Evolutionary conservation across 495 filamentous ascomycete species (phyloP), one percentile per base, ranked within the genome.

Genomic region (Acidiella bohemica): DNA sequence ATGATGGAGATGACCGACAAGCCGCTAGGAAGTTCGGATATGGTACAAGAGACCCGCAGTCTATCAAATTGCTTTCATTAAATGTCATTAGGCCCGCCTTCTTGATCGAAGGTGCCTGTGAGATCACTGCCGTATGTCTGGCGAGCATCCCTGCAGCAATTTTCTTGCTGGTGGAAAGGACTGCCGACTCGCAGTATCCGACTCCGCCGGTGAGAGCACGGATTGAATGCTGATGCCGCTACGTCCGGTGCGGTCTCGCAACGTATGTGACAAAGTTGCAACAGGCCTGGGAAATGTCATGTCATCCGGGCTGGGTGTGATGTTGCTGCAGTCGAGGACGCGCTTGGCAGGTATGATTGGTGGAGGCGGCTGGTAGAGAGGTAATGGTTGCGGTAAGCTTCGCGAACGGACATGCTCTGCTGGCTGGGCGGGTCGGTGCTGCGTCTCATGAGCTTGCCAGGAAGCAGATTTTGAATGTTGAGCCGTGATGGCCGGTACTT

Each of bases 341-440:
- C 26, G 32, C 22, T 23, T 24, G 2, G 34, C 8, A 16, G 11
- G 13, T 8, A 18, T 22, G 19, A 46, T 33, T 6, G 48, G 48
- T 4, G 48, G 48, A n/a, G 48, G 48, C 4, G 48, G 48, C 17
- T 43, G 43, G 26, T 47, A 51, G 5, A 51, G 43, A 12, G 48
- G 48, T 11, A 51, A 29, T 13, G 25, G 48, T 23, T 51, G 48
- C 9, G 48, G 43, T 5, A 51, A 23, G 35, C 48, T 51, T 7
- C 29, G 44, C 9, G 43, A 42, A 17, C 48, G 42, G 5, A 32
- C 33, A 28, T 51, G 48, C 4, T 51, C 48, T 14, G 13, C 17
- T n/a, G 31, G 3, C 10, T 21, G 11, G 25, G 11, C 16, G 13
- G 37, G 6, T 27, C 31, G 13, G 2, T 29, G 32, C 12, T 28